Conservation (phyloP, 1,284 basidiomycete genomes). For the Irpex lacteus region DNA sequence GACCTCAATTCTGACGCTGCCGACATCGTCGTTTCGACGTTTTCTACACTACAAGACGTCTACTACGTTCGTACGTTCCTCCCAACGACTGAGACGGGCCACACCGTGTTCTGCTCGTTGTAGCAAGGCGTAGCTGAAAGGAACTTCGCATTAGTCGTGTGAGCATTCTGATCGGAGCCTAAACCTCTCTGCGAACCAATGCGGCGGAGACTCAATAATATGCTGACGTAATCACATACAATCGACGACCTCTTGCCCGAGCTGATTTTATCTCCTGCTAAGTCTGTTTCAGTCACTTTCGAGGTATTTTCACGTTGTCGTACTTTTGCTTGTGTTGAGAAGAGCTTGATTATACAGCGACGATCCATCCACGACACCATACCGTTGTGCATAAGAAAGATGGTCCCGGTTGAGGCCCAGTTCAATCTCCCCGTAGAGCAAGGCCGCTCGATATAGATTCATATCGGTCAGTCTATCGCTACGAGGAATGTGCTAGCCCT, state of each 20-base stretch:
- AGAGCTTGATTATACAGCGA: too few species aligned
- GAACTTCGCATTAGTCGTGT: neutral
- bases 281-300: neutral
- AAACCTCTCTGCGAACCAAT: neutral
- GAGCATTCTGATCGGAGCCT: neutral
- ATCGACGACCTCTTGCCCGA: neutral
- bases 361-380: too few species aligned
- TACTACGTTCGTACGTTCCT: neutral
- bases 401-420: too few species aligned
- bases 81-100: neutral
- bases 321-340: too few species aligned
- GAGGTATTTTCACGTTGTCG: too few species aligned
- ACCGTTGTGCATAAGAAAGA: too few species aligned
- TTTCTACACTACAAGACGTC: neutral
- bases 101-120: neutral
- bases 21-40: constrained; percentile 21
- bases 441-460: too few species aligned
- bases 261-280: neutral
- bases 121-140: neutral
- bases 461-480: too few species aligned
- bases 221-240: neutral
- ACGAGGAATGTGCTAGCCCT: too few species aligned
- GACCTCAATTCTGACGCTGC: constrained; percentile 65
- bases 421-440: too few species aligned
- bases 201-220: neutral